Conservation (phyloP, 805 yeast species). For the Candida quercuum region DNA sequence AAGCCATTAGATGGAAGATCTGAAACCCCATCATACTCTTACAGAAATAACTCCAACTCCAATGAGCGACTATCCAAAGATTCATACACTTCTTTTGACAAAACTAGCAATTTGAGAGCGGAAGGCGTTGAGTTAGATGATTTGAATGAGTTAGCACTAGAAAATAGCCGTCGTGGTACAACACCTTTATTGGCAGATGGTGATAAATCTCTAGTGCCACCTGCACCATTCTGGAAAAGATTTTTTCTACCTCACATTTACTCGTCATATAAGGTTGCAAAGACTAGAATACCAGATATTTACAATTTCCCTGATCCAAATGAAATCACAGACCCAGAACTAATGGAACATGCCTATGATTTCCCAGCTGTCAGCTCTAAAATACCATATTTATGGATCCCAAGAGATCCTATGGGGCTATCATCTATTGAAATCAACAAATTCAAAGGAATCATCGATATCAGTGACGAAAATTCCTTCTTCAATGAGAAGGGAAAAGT, state of each 20-base stretch:
- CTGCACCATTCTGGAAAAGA: conserved; percentile 38
- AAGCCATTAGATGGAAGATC: conserved; percentile 67
- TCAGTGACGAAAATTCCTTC: conserved; percentile 63
- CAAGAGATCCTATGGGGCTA: conserved; percentile 83
- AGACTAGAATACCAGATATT: conserved; percentile 52
- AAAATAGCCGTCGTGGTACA: conserved; percentile 14
- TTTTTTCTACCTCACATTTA: conserved; percentile 53
- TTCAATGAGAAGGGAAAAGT: conserved; percentile 47
- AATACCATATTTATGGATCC: conserved; percentile 86
- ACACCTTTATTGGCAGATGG: conserved; percentile 75
- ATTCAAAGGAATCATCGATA: conserved; percentile 49
- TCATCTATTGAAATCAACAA: conserved; percentile 55
- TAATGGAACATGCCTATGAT: conserved; percentile 59
- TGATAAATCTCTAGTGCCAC: conserved; percentile 25
- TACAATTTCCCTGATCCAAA: conserved; percentile 45
- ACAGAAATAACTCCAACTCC: conserved; percentile 3
- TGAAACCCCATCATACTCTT: conserved; percentile 50
- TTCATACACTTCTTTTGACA: conserved; percentile 5
- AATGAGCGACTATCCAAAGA: conserved; percentile 6
- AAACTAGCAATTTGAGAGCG: background rate
- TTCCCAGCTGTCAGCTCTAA: conserved; percentile 66
- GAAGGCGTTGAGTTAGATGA: conserved; percentile 24
- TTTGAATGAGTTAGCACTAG: conserved; percentile 17
- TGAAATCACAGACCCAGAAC: conserved; percentile 30
- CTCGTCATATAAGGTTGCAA: conserved; percentile 41